These are phyloP conservation scores for Pythium monospermum DNA, from an alignment of 352 stramenopile genomes.

Conservation along the genomic window DNA sequence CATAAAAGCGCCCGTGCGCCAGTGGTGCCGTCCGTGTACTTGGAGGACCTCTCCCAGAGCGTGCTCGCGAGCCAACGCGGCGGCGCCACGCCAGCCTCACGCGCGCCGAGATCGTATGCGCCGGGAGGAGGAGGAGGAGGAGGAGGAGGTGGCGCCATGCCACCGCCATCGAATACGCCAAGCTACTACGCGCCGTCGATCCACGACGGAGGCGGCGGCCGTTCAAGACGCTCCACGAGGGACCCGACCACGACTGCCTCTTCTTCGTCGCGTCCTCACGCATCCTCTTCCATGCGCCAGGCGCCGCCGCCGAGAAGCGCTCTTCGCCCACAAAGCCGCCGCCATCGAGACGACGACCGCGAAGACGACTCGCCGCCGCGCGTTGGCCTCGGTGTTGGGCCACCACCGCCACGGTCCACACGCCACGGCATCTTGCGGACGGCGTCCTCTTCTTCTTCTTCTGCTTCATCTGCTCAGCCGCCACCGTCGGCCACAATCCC, in stretches of 20 bases:
- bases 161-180: conserved; percentile 1
- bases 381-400: too few species aligned
- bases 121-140: too few species aligned
- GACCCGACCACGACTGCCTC: conserved; percentile 10
- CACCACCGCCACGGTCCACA: conserved; percentile 4
- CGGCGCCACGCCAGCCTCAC: neutral
- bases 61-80: conserved; percentile 11
- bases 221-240: conserved; percentile 2
- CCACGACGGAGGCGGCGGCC: conserved; percentile 5
- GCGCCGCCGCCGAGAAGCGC: too few species aligned
- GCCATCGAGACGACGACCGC: neutral
- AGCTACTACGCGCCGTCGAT: conserved; percentile 20
- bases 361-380: neutral
- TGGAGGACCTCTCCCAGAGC: conserved; percentile 17
- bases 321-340: neutral
- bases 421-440: conserved; percentile 13
- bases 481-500: conserved; percentile 9
- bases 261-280: too few species aligned
- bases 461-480: too few species aligned
- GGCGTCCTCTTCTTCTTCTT: neutral
- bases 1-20: conserved; percentile 12
- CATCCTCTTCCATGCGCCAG: too few species aligned
- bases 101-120: conserved; percentile 6
- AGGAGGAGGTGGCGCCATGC: neutral
- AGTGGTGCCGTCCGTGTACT: conserved; percentile 17